Base-by-base conservation (phyloP, 1,284 basidiomycete species). In the Polyporus tsugae region DNA sequence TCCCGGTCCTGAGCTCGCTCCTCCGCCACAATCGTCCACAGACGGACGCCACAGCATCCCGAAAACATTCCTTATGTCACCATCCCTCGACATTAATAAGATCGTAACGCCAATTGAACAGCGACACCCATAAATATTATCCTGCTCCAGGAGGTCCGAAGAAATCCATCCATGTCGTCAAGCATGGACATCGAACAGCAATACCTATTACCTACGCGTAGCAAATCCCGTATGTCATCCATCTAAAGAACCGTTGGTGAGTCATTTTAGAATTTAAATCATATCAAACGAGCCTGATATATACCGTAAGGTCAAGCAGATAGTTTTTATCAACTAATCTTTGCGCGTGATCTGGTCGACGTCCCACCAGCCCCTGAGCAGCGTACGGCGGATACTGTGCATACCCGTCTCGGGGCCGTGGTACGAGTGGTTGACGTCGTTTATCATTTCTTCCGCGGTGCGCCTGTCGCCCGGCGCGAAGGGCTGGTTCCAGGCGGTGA, bases 381-480 rank as follows among this genome's bases (percentile, higher is more conserved):
- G 78, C 41, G 86, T 87, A 61, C 83, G 81, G 52, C 85, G 80
- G 67, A 91, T 80, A 69, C 82, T 85, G 53, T 80, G 78, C 72
- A 88, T 78, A n/a, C 87, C 87, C 4, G 79, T 80, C 25, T 81
- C 78, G 38, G 76, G 75, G 5, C 80, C 74, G 60, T 80, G 78
- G 67, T 82, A 82, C 17, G 75, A 76, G 41, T 83, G 80, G 6
- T 72, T 65, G 29, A 79, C 76, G 55, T 80, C 75, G 46, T 74
- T 75, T 59, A 85, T 66, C 65, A 91, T 84, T 64, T 88, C 85
- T 60, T 84, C 78, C 0, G 89, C 90, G 52, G 78, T 85, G 60
- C 89, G 86, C 35, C 82, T 81, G 75, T 91, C 90, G 15, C 81
- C 81, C 4, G 90, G 90, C n/a, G 87, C 87, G 79, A 92, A 89